phyloP scores from a whole-genome alignment of 345 rosid species.

The Arabidopsis suecica region DNA sequence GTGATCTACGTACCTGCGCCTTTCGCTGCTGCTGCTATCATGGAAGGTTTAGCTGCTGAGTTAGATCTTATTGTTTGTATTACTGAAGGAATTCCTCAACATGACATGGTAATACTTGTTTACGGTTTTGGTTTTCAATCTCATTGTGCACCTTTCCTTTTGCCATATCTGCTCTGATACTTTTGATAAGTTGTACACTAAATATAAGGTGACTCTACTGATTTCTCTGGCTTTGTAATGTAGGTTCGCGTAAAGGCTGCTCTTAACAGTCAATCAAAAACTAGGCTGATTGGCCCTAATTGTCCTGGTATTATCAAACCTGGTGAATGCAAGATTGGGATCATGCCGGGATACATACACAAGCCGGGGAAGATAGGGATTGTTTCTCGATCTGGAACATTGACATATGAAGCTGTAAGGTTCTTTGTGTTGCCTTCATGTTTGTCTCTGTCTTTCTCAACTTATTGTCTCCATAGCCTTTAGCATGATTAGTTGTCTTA shows the following conservation, averaged over 20 bases:
- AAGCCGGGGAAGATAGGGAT: slow-evolving; percentile 91
- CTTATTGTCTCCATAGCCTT: slow-evolving; percentile 6
- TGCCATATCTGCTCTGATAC: no score
- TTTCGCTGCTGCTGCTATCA: slow-evolving; percentile 87
- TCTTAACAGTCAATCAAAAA: slow-evolving; percentile 74
- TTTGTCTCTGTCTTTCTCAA: background rate
- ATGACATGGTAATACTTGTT: no score
- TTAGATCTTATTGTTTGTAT: slow-evolving; percentile 85
- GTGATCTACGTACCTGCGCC: slow-evolving; percentile 88
- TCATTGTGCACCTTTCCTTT: no score
- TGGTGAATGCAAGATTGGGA: slow-evolving; percentile 93
- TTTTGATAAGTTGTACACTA: no score
- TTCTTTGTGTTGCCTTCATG: slow-evolving; percentile 18
- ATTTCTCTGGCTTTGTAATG: slow-evolving; percentile 8
- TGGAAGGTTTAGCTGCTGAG: slow-evolving; percentile 90
- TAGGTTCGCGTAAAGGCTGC: slow-evolving; percentile 90
- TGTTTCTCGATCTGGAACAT: slow-evolving; percentile 93
- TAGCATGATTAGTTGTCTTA: background rate
- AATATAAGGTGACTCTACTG: background rate
- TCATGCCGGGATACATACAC: slow-evolving; percentile 95
- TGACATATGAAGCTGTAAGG: slow-evolving; percentile 95
- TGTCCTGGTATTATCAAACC: slow-evolving; percentile 96
- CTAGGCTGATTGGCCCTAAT: slow-evolving; percentile 84
- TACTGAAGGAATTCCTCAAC: slow-evolving; percentile 90
- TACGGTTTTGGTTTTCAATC: no score